phyloP scores from a whole-genome alignment of 176 grass and related monocot species.

The Cenchrus americanus region DNA sequence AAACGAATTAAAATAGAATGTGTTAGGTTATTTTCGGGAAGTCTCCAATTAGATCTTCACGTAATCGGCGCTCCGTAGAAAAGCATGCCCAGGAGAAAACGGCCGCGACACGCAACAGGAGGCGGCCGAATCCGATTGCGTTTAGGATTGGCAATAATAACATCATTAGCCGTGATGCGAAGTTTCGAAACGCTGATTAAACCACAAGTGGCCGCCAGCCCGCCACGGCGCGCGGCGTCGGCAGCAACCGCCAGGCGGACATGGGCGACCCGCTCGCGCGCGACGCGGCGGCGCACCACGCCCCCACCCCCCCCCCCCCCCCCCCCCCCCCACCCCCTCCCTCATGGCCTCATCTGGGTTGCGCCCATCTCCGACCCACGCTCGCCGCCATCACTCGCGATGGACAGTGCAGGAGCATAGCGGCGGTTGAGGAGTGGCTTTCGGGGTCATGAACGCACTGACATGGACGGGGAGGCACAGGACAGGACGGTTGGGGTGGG shows the following conservation, averaged over 20 bases:
- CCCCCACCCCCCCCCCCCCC: too few species aligned
- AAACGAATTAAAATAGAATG: too few species aligned
- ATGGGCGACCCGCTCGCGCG: not conserved
- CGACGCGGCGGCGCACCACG: not conserved
- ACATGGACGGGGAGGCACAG: not conserved
- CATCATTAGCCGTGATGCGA: not conserved
- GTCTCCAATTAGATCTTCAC: too few species aligned
- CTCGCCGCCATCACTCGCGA: not conserved
- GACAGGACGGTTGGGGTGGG: not conserved
- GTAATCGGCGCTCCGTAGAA: too few species aligned
- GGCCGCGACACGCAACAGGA: not conserved
- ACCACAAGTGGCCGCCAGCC: not conserved
- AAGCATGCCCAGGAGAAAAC: not conserved
- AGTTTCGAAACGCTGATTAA: not conserved
- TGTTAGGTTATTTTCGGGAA: too few species aligned
- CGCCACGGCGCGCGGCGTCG: not conserved
- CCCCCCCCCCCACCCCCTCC: too few species aligned
- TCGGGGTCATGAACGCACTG: not conserved
- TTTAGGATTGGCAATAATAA: not conserved
- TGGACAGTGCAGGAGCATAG: not conserved
- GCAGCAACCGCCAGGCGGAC: not conserved
- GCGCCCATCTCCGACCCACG: slow-evolving; percentile 7
- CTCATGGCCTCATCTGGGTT: not conserved
- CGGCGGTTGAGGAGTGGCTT: slow-evolving; percentile 28
- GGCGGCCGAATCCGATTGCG: not conserved